Evolutionary conservation across 2,329 filamentous ascomycete species (phyloP).

Genomic region (Onygena corvina): DNA sequence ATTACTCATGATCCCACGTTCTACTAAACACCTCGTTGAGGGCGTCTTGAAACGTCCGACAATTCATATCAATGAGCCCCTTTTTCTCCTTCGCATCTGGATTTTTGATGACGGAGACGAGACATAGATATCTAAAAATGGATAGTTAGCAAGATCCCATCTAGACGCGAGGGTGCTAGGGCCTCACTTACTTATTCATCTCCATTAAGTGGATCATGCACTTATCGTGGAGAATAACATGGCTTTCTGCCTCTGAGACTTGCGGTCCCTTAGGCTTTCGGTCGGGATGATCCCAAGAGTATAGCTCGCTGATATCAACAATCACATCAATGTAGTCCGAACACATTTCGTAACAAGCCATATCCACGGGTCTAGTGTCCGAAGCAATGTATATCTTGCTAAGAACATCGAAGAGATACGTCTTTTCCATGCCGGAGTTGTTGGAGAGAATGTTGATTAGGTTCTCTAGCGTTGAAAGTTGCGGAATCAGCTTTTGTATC

Average conservation of each 20-base stretch:
- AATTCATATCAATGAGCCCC: conserved; percentile 55
- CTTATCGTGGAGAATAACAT: conserved; percentile 50
- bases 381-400: conserved; percentile 99
- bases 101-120: conserved; percentile 54
- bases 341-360: conserved; percentile 95
- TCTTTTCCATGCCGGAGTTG: conserved; percentile 92
- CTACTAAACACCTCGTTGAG: conserved; percentile 50
- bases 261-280: conserved; percentile 34
- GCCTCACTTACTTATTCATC: conserved; percentile 49
- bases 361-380: conserved; percentile 83
- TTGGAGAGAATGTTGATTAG: conserved; percentile 88
- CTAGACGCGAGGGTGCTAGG: neutral
- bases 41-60: conserved; percentile 51
- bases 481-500: conserved; percentile 92
- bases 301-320: conserved; percentile 91
- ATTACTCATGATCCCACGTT: conserved; percentile 29
- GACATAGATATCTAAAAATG: conserved; percentile 45
- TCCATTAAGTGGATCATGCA: conserved; percentile 54
- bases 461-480: conserved; percentile 82
- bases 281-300: conserved; percentile 55
- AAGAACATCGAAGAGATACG: conserved; percentile 92
- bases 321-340: conserved; percentile 98
- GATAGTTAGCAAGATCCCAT: conserved; percentile 11
- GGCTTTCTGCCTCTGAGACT: conserved; percentile 47
- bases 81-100: conserved; percentile 53